These are phyloP conservation scores for Solanum clarkiae DNA, from an alignment of 257 asterid genomes.

Conservation along the genomic window DNA sequence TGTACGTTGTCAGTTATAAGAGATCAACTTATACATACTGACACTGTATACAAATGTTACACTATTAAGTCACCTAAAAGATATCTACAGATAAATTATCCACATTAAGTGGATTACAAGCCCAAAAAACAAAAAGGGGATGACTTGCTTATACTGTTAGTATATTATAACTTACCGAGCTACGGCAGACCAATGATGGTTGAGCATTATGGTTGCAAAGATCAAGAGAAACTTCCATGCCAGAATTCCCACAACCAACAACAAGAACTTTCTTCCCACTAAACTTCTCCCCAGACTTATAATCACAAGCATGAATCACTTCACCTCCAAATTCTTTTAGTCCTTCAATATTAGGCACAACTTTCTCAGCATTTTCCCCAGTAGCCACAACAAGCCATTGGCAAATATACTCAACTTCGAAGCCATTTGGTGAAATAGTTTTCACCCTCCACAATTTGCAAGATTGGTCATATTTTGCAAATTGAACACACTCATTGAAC, in stretches of 20 bases:
- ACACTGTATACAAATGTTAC: neutral
- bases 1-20: neutral
- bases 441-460: conserved; percentile 11
- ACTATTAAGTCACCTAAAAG: neutral
- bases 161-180: conserved; percentile 4
- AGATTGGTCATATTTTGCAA: neutral
- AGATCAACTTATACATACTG: neutral
- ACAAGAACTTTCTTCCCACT: conserved; percentile 14
- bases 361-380: conserved; percentile 13
- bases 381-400: conserved; percentile 21
- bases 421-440: neutral
- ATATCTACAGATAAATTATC: neutral
- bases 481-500: conserved; percentile 4
- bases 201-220: conserved; percentile 19
- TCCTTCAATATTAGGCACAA: conserved; percentile 14
- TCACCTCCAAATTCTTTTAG: conserved; percentile 9
- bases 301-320: conserved; percentile 14
- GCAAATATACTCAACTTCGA: conserved; percentile 8
- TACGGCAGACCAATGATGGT: conserved; percentile 12
- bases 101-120: neutral
- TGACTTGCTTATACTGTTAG: neutral
- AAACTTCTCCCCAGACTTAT: conserved; percentile 10
- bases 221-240: conserved; percentile 22
- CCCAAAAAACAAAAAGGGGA: neutral
- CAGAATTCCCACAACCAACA: conserved; percentile 24